Conservation (phyloP, 2,329 filamentous ascomycete genomes). For the Penicillium sp. region DNA sequence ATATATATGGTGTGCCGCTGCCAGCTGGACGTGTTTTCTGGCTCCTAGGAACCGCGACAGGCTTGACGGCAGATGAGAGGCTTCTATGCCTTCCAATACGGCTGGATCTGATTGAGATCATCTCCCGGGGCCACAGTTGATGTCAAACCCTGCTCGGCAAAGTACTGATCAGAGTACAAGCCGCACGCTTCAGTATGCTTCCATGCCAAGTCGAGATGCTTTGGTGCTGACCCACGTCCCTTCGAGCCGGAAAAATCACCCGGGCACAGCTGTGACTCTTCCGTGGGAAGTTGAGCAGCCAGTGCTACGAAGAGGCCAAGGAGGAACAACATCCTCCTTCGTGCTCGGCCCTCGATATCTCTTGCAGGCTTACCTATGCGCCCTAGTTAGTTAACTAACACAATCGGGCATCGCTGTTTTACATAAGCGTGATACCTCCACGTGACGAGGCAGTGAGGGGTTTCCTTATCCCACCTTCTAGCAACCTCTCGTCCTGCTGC, state of each 20-base stretch:
- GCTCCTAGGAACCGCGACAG: not conserved
- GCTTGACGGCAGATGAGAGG: not conserved
- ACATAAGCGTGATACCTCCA: conserved; percentile 14
- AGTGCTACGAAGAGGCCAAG: not conserved
- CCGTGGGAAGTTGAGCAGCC: too few relatives aligned
- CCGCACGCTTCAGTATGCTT: not conserved
- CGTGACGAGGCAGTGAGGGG: conserved; percentile 24
- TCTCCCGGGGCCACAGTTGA: too few relatives aligned
- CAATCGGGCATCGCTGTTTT: not conserved
- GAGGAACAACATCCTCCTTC: not conserved
- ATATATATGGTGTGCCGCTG: conserved; percentile 14
- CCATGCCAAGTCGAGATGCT: not conserved
- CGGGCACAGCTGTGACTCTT: too few relatives aligned
- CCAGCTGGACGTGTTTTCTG: not conserved
- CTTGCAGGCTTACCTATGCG: too few relatives aligned
- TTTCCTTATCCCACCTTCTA: conserved; percentile 12
- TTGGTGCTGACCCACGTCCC: not conserved
- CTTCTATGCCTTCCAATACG: not conserved
- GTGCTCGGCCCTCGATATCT: too few relatives aligned
- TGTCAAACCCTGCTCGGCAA: not conserved
- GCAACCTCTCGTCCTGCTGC: conserved; percentile 7
- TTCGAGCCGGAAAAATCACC: not conserved
- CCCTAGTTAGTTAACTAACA: too few relatives aligned
- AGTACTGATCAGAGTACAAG: not conserved
- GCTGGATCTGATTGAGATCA: too few relatives aligned